Evolutionary conservation across 495 filamentous ascomycete genomes (phyloP), one percentile per base, ranked within the genome.

Genomic region (Neurospora sp.): DNA sequence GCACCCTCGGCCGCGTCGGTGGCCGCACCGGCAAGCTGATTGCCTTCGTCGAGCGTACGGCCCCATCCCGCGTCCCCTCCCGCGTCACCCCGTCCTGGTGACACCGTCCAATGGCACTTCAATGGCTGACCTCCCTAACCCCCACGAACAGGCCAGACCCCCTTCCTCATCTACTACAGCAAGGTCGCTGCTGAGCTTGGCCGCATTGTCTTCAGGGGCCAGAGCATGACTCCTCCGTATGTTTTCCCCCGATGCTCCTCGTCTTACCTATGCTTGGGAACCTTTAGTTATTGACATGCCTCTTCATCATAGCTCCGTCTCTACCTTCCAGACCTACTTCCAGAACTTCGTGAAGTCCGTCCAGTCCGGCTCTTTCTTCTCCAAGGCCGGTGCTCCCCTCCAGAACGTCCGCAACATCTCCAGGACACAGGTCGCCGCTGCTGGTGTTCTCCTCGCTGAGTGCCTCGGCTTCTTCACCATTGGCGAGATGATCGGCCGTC

Each of bases 391-490:
- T 79, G 76, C 78, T 77, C 79, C 92, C 74, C 78, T 96, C 72
- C 84, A 88, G 79, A 86, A 85, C 72, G 79, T 92, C 74, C 88
- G 93, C 78, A 92, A 90, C 82, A 70, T 94, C 78, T 91, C 87
- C 82, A 85, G 82, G 69, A 85, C 89, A 79, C 89, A 97, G 81
- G 74, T 94, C 71, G 87, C 86, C 37, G 80, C 91, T 31, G 89
- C 84, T 70, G 92, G 91, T 79, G 91, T 99, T 70, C 82, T 97
- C 73, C 79, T 83, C 45, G 95, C 94, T 44, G 96, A 99, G 85
- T 87, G 93, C 69, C 82, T 99, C 72, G 96, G 96, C 71, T 98
- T 99, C 88, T 99, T 98, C 88, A 94, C 94, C 20, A 89, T 99
- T 31, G 96, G 96, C 72, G 94, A 98, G 88, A 98, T 99, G 84